Evolutionary conservation across 495 filamentous ascomycete species (phyloP).

Genomic region (Daldinia childiae): DNA sequence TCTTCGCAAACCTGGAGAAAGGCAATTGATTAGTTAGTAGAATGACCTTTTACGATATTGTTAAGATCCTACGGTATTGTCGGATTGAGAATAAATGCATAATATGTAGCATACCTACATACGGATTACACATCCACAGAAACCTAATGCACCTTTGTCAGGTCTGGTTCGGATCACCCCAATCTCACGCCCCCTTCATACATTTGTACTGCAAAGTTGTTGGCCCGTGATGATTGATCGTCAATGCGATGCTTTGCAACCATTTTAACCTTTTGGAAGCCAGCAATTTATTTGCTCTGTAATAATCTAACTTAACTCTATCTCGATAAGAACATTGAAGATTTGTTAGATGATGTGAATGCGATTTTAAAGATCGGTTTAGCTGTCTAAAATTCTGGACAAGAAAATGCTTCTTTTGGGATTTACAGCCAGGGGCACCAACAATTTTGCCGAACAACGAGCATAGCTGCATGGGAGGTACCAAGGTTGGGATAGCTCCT

Average conservation of each 20-base stretch:
- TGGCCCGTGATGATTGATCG: slow-evolving; percentile 31
- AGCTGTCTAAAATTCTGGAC: background rate
- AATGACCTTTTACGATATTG: too few species aligned
- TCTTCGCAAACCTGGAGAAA: background rate
- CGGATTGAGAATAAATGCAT: background rate
- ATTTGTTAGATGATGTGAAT: background rate
- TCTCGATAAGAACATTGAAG: background rate
- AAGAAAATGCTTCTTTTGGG: background rate
- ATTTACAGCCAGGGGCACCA: slow-evolving; percentile 10
- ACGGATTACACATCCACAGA: too few species aligned
- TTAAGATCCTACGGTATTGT: background rate
- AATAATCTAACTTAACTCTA: slow-evolving; percentile 4
- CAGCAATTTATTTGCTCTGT: background rate
- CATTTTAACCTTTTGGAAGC: slow-evolving; percentile 2
- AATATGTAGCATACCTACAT: background rate
- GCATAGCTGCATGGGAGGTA: background rate
- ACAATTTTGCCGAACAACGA: slow-evolving; percentile 8
- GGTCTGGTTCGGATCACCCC: slow-evolving; percentile 18
- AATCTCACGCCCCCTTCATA: slow-evolving; percentile 24
- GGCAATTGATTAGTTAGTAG: too few species aligned
- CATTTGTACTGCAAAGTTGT: background rate
- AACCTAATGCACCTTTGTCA: slow-evolving; percentile 1
- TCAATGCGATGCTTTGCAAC: slow-evolving; percentile 33
- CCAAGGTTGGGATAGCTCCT: slow-evolving; percentile 1
- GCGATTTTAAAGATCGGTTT: background rate